These are phyloP conservation scores for Oryza meridionalis DNA, from an alignment of 176 grass and related monocot genomes.

Conservation along the genomic window DNA sequence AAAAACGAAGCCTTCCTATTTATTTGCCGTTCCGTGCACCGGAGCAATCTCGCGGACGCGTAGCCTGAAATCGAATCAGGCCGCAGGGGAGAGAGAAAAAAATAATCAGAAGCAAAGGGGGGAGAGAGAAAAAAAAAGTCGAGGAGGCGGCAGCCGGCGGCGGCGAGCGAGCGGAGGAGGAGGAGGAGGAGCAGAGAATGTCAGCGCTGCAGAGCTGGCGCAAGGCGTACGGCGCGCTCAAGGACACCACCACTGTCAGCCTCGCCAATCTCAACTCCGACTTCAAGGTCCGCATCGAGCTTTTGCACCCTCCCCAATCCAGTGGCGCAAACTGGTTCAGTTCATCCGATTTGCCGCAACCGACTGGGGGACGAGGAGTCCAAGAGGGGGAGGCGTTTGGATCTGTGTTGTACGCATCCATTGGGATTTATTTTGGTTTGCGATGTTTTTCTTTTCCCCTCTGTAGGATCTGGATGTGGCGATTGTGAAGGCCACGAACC, in stretches of 20 bases:
- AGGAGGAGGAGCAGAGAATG: constrained; percentile 50
- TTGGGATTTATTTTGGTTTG: constrained; percentile 4
- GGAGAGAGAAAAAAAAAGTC: not conserved
- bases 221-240: constrained; percentile 96
- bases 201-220: constrained; percentile 92
- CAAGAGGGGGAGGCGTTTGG: not conserved
- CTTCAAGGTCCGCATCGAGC: constrained; percentile 72
- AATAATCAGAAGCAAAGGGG: not conserved
- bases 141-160: constrained; percentile 7
- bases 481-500: constrained; percentile 95
- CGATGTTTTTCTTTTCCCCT: not conserved
- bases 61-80: not conserved
- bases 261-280: constrained; percentile 95
- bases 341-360: not conserved
- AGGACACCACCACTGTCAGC: constrained; percentile 92
- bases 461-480: constrained; percentile 97
- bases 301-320: not conserved
- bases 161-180: not conserved
- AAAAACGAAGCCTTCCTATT: not conserved
- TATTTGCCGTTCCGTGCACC: constrained; percentile 23
- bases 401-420: constrained; percentile 31
- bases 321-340: not conserved
- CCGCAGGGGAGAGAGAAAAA: no score
- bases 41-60: constrained; percentile 32
- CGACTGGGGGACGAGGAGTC: not conserved